phyloP scores from a whole-genome alignment of 106 monocot genomes.

The Amphibolis antarctica region DNA sequence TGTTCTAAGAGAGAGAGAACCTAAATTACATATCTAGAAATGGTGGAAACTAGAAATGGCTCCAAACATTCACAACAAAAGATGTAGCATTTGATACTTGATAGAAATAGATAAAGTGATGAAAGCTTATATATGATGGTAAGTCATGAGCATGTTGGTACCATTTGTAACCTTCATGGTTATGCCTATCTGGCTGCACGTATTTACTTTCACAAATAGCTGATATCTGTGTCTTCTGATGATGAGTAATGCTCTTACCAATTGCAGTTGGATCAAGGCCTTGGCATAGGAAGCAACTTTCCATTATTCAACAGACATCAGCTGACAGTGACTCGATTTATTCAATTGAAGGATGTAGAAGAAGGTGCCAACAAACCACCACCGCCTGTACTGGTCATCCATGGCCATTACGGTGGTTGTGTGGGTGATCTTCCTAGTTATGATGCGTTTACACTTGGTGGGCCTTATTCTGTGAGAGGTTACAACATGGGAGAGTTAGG shows the following conservation, averaged over 20 bases:
- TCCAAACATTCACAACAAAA: too few species aligned
- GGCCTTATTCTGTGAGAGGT: slow-evolving; percentile 90
- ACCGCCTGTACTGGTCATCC: slow-evolving; percentile 77
- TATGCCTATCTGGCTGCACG: too few species aligned
- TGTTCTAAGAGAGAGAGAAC: too few species aligned
- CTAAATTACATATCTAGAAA: too few species aligned
- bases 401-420: slow-evolving; percentile 95
- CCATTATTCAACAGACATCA: slow-evolving; percentile 98
- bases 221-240: neutral
- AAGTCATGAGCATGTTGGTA: too few species aligned
- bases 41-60: too few species aligned
- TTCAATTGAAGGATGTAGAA: slow-evolving; percentile 66
- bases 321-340: slow-evolving; percentile 65
- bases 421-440: slow-evolving; percentile 92
- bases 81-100: too few species aligned
- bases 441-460: slow-evolving; percentile 96
- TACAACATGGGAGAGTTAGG: slow-evolving; percentile 97
- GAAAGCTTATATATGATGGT: too few species aligned
- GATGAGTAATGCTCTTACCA: neutral
- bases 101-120: too few species aligned
- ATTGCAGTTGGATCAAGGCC: slow-evolving; percentile 88
- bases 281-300: slow-evolving; percentile 76
- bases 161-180: too few species aligned
- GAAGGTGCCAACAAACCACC: slow-evolving; percentile 75
- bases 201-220: neutral